Percentiles rank a stretch among this genome's conserved stretches.
These are phyloP conservation scores for Hypoxylon sp. DNA, from an alignment of 2,329 filamentous ascomycete species.

Conservation along the genomic window DNA sequence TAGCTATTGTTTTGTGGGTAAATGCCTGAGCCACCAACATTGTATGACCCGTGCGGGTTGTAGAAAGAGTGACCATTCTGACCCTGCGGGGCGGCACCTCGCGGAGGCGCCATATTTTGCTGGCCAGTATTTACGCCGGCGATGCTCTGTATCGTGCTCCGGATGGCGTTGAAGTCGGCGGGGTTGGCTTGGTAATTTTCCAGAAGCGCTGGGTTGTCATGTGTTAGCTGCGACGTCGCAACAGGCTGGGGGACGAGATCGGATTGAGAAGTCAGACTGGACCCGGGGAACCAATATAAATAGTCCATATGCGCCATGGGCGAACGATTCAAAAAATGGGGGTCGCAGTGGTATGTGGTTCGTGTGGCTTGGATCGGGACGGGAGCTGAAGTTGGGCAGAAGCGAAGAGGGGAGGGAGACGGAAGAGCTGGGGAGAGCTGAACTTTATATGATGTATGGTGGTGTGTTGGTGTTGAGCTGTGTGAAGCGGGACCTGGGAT, in stretches of 20 bases:
- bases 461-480: neutral
- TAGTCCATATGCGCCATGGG: neutral
- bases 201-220: constrained; percentile 36
- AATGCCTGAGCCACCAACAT: constrained; percentile 13
- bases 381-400: constrained; percentile 9
- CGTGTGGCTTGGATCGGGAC: neutral
- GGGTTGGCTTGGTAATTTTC: constrained; percentile 40
- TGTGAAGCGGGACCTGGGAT: neutral
- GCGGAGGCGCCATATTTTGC: constrained; percentile 25
- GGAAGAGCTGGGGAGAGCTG: neutral
- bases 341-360: neutral
- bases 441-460: constrained; percentile 14
- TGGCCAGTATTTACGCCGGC: constrained; percentile 20
- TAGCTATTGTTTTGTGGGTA: constrained; percentile 26
- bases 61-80: constrained; percentile 20
- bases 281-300: neutral
- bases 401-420: constrained; percentile 4
- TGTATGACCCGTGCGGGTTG: constrained; percentile 21
- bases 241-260: neutral
- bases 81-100: constrained; percentile 15
- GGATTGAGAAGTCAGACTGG: neutral
- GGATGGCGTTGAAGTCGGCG: constrained; percentile 29
- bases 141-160: constrained; percentile 32
- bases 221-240: constrained; percentile 11
- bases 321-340: neutral